A percentile compares a stretch with the other conserved stretches of the same genome.
phyloP scores from a whole-genome alignment of 2,329 filamentous ascomycete genomes.

The Colletotrichum tamarilloi region DNA sequence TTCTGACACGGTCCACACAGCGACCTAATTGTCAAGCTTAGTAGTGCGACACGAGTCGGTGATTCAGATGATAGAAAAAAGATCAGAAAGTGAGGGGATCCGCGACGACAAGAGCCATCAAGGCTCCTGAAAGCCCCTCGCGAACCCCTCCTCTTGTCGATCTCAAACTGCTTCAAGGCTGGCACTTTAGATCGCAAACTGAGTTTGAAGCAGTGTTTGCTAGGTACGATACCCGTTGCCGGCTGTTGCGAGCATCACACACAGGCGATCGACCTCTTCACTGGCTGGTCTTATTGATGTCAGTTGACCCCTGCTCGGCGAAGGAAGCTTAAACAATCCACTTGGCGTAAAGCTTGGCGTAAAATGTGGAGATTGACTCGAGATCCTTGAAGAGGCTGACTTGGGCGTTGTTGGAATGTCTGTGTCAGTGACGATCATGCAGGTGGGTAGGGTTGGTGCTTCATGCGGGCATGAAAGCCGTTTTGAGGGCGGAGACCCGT shows the following conservation, averaged over 20 bases:
- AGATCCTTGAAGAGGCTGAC: conserved; percentile 13
- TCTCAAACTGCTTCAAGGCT: background rate
- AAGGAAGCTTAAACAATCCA: conserved; percentile 15
- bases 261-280: background rate
- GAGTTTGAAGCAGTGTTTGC: conserved; percentile 1
- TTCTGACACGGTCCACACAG: background rate
- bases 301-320: background rate
- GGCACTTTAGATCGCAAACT: conserved; percentile 14
- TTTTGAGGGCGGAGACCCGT: conserved; percentile 31
- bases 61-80: conserved; percentile 6
- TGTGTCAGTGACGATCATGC: conserved; percentile 33
- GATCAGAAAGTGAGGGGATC: background rate
- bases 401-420: conserved; percentile 9
- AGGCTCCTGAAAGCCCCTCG: background rate
- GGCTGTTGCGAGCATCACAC: background rate
- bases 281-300: conserved; percentile 6
- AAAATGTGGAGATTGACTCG: background rate
- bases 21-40: background rate
- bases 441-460: conserved; percentile 28
- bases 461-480: conserved; percentile 24
- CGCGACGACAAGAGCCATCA: background rate
- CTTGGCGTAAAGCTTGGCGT: conserved; percentile 28
- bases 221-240: background rate
- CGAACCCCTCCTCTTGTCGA: background rate
- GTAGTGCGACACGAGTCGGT: conserved; percentile 8